Conservation (phyloP, 169 alveolate genomes). For the Ichthyophthirius multifiliis region DNA sequence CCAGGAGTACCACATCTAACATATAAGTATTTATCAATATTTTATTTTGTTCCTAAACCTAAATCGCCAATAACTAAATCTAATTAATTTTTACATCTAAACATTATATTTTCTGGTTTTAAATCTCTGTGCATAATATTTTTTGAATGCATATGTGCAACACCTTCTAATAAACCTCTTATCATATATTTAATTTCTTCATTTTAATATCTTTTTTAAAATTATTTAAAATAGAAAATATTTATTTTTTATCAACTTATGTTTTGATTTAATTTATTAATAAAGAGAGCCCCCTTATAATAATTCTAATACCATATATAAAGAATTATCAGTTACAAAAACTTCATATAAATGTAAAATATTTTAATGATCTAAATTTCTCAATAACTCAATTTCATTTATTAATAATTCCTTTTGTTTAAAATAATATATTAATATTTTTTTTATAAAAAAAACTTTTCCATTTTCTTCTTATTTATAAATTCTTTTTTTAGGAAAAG, state of each 20-base stretch:
- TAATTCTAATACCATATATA: slow-evolving; percentile 70
- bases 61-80: slow-evolving; percentile 47
- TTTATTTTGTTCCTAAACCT: slow-evolving; percentile 68
- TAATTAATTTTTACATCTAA: slow-evolving; percentile 7
- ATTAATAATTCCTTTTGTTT: slow-evolving; percentile 28
- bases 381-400: slow-evolving; percentile 42
- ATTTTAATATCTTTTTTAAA: slow-evolving; percentile 43
- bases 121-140: slow-evolving; percentile 54
- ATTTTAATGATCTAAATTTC: slow-evolving; percentile 47
- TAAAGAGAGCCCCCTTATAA: slow-evolving; percentile 74
- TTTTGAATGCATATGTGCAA: slow-evolving; percentile 37
- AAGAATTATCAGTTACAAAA: slow-evolving; percentile 74
- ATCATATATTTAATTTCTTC: slow-evolving; percentile 50
- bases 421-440: too few relatives aligned
- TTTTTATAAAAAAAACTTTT: too few relatives aligned
- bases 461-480: slow-evolving; percentile 35
- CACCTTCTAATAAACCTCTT: slow-evolving; percentile 30
- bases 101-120: slow-evolving; percentile 60
- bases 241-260: too few relatives aligned
- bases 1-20: slow-evolving; percentile 79
- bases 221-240: too few relatives aligned
- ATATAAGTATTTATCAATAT: slow-evolving; percentile 36
- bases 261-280: slow-evolving; percentile 61
- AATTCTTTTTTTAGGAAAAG: slow-evolving; percentile 36
- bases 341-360: slow-evolving; percentile 70